phyloP scores from a whole-genome alignment of 176 grass and related monocot species.

The Panicum miliaceum region DNA sequence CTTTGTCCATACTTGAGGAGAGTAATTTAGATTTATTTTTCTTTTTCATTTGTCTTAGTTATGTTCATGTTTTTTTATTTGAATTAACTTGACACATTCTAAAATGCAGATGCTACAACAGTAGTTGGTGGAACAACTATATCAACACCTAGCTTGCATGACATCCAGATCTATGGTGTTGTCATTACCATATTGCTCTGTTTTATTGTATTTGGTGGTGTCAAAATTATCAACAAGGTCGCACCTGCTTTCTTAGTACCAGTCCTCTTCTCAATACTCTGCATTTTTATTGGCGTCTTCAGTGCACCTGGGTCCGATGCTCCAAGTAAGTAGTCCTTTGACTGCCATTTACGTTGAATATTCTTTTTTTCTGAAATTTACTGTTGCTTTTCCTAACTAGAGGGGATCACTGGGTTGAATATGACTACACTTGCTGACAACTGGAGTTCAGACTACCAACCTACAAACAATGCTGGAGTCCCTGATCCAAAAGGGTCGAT shows the following conservation, averaged over 20 bases:
- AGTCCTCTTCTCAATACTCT: constrained; percentile 88
- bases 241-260: constrained; percentile 87
- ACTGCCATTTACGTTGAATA: not conserved
- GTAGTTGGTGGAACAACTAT: constrained; percentile 53
- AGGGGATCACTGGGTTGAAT: constrained; percentile 80
- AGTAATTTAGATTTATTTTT: too few species aligned
- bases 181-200: constrained; percentile 85
- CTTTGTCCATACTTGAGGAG: too few species aligned
- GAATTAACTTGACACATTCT: constrained; percentile 22
- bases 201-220: constrained; percentile 97
- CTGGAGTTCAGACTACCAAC: constrained; percentile 83
- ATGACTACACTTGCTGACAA: constrained; percentile 71
- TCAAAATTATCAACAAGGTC: constrained; percentile 95
- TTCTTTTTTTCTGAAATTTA: not conserved
- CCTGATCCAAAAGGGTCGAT: constrained; percentile 79
- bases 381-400: constrained; percentile 41
- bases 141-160: constrained; percentile 87
- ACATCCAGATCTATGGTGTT: constrained; percentile 88
- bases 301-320: constrained; percentile 60
- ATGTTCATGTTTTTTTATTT: constrained; percentile 18
- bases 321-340: constrained; percentile 59
- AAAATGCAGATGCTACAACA: constrained; percentile 61
- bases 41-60: not conserved
- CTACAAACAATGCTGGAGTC: constrained; percentile 85
- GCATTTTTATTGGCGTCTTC: constrained; percentile 86